Percentiles rank a stretch among this genome's conserved stretches.
These are phyloP conservation scores for Microstegium vimineum DNA, from an alignment of 176 grass and related monocot genomes.

Conservation along the genomic window DNA sequence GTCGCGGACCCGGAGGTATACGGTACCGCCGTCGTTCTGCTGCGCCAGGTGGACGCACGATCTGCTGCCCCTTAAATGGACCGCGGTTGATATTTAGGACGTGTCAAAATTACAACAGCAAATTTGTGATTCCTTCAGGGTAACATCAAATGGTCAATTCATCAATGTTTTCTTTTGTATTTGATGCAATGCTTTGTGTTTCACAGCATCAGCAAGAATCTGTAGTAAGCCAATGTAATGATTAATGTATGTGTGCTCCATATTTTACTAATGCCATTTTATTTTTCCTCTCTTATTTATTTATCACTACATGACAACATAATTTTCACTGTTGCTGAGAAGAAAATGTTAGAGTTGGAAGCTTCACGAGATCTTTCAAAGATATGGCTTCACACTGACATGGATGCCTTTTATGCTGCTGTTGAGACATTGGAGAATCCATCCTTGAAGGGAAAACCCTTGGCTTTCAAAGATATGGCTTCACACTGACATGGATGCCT, in stretches of 20 bases:
- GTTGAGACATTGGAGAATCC: slow-evolving; percentile 88
- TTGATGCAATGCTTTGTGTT: background rate
- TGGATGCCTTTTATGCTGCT: slow-evolving; percentile 96
- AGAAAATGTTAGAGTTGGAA: slow-evolving; percentile 82
- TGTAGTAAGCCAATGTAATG: background rate
- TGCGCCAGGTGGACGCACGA: too few relatives aligned
- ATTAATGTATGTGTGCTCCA: background rate
- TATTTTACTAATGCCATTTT: background rate
- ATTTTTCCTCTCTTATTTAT: background rate
- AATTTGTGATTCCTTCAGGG: background rate
- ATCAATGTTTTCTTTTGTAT: background rate
- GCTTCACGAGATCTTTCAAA: slow-evolving; percentile 86
- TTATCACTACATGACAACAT: background rate
- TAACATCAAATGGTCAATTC: background rate
- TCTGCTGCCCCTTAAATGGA: too few relatives aligned
- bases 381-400: slow-evolving; percentile 91
- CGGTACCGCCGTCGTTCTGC: too few relatives aligned
- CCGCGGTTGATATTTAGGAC: too few relatives aligned
- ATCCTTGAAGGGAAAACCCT: slow-evolving; percentile 80
- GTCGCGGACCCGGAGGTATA: too few relatives aligned
- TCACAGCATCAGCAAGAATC: background rate
- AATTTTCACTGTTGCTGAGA: slow-evolving; percentile 62
- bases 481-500: slow-evolving; percentile 95
- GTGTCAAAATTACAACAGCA: background rate
- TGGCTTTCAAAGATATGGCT: slow-evolving; percentile 99